Evolutionary conservation across 345 rosid species (phyloP).

Genomic region (Populus simonii): DNA sequence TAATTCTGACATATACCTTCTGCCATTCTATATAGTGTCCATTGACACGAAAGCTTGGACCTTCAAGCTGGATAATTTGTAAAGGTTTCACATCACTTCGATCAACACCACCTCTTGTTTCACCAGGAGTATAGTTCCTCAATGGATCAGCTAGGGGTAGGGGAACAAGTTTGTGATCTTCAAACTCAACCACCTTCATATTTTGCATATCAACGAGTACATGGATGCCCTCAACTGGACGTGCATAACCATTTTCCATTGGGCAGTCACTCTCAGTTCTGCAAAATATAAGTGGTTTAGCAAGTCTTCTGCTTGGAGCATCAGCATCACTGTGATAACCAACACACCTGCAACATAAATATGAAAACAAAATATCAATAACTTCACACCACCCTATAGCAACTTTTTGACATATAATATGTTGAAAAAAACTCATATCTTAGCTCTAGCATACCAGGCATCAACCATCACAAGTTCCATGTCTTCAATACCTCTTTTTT

Average conservation of each 20-base stretch:
- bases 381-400: background rate
- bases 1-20: slow-evolving; percentile 45
- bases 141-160: slow-evolving; percentile 86
- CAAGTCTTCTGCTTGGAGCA: slow-evolving; percentile 79
- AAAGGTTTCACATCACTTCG: slow-evolving; percentile 90
- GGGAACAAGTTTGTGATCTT: slow-evolving; percentile 85
- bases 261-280: slow-evolving; percentile 93
- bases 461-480: slow-evolving; percentile 96
- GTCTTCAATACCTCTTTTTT: slow-evolving; percentile 84
- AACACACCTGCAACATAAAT: slow-evolving; percentile 58
- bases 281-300: slow-evolving; percentile 87
- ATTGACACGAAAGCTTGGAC: slow-evolving; percentile 86
- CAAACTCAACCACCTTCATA: slow-evolving; percentile 82
- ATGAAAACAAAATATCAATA: slow-evolving; percentile 6
- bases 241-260: slow-evolving; percentile 96
- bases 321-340: slow-evolving; percentile 82
- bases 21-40: slow-evolving; percentile 88
- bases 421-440: background rate
- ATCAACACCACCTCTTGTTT: slow-evolving; percentile 87
- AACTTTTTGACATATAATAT: slow-evolving; percentile 1
- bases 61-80: slow-evolving; percentile 82
- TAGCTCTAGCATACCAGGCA: slow-evolving; percentile 54
- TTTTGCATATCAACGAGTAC: slow-evolving; percentile 88
- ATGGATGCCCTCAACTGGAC: slow-evolving; percentile 85
- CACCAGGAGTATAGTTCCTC: slow-evolving; percentile 85